These are phyloP conservation scores for Paramecium caudatum DNA, from an alignment of 73 alveolate genomes.

Conservation along the genomic window DNA sequence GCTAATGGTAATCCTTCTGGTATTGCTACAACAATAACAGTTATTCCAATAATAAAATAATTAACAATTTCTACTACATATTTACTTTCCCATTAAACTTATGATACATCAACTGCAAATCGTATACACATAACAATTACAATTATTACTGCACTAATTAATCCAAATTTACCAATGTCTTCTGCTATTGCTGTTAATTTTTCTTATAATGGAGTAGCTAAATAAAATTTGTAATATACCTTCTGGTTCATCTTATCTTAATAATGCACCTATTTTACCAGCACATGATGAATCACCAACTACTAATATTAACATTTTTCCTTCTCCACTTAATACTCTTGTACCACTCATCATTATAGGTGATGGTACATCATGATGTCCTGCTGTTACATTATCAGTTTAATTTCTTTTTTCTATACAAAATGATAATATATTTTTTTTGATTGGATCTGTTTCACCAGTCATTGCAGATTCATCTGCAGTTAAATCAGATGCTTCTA, in stretches of 20 bases:
- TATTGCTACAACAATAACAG: conserved; percentile 87
- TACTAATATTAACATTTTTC: conserved; percentile 74
- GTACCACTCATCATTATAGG: conserved; percentile 89
- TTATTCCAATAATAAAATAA: conserved; percentile 81
- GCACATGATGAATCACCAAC: conserved; percentile 74
- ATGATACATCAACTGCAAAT: conserved; percentile 75
- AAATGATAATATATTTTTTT: conserved; percentile 73
- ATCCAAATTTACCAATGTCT: conserved; percentile 92
- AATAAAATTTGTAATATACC: conserved; percentile 11
- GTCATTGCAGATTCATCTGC: conserved; percentile 92
- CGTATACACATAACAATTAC: conserved; percentile 84
- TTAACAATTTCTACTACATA: conserved; percentile 77
- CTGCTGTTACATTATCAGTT: conserved; percentile 68
- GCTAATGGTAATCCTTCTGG: conserved; percentile 90
- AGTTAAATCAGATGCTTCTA: conserved; percentile 77
- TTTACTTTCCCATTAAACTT: conserved; percentile 73
- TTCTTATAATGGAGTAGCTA: conserved; percentile 95
- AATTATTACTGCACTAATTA: conserved; percentile 89
- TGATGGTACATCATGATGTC: conserved; percentile 83
- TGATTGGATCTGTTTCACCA: conserved; percentile 85
- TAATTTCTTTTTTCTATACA: conserved; percentile 79
- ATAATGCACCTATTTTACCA: conserved; percentile 69
- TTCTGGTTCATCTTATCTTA: conserved; percentile 70
- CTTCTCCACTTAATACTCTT: conserved; percentile 75
- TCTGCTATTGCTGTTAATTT: conserved; percentile 95